A percentile compares a stretch with the other conserved stretches of the same genome.
phyloP scores from a whole-genome alignment of 176 grass and related monocot genomes.

The Pontederia crassipes region DNA sequence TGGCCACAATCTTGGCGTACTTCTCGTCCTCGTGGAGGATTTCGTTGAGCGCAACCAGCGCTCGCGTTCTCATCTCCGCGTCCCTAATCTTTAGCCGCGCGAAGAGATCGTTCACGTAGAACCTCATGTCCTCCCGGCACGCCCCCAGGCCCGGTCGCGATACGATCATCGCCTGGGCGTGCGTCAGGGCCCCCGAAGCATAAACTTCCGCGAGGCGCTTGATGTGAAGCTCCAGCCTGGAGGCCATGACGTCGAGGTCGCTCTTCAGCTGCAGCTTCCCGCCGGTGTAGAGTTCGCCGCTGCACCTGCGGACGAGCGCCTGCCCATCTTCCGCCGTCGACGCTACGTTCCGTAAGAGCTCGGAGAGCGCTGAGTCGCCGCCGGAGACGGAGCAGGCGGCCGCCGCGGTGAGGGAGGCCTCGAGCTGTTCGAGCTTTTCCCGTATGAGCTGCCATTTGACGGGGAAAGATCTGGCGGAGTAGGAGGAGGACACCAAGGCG shows the following conservation, averaged over 20 bases:
- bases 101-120: constrained; percentile 80
- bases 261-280: constrained; percentile 85
- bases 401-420: constrained; percentile 23
- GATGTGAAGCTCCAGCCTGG: constrained; percentile 37
- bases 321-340: constrained; percentile 18
- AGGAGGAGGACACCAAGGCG: constrained; percentile 29
- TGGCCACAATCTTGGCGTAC: constrained; percentile 42
- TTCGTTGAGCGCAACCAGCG: constrained; percentile 39
- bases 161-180: constrained; percentile 42
- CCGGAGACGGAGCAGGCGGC: background rate
- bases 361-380: constrained; percentile 12
- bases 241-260: constrained; percentile 50
- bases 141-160: constrained; percentile 42
- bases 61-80: constrained; percentile 41
- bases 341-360: constrained; percentile 25
- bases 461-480: constrained; percentile 52
- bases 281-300: constrained; percentile 43
- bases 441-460: constrained; percentile 66
- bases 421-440: constrained; percentile 53
- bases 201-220: constrained; percentile 43
- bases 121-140: constrained; percentile 56
- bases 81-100: constrained; percentile 43
- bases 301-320: constrained; percentile 42
- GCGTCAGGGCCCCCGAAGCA: constrained; percentile 38
- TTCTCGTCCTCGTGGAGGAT: constrained; percentile 45